Evolutionary conservation across 2,329 filamentous ascomycete species (phyloP), one percentile per base, ranked within the genome.

Genomic region (Penicillium decumbens): DNA sequence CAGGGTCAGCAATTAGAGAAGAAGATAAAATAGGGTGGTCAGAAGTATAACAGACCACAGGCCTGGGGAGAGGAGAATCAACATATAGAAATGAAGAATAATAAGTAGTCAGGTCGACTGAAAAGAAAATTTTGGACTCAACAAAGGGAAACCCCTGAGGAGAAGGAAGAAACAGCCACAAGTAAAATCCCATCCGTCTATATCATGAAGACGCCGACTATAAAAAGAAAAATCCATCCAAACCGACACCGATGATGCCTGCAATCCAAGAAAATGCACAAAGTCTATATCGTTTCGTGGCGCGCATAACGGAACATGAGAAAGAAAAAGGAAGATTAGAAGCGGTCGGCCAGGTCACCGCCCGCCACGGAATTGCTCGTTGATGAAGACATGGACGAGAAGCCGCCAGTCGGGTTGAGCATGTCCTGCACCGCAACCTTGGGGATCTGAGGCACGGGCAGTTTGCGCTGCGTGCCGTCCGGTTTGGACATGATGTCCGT

Each of bases 401-500:
- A 84, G 54, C 83, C 87, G 42, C 81, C 81, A 23, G 74, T 72
- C 1, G 82, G 78, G 54, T 85, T 85, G 51, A 95, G 75, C 48
- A 96, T 79, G 62, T 96, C 92, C 61, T 92, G 87, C 4, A 95
- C 85, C 2, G 87, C 87, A 38, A 95, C 87, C 70, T 93, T 93
- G 47, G 89, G 89, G 3, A 91, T 81, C 72, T 92, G 88, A 5
- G 90, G 90, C 13, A 95, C 88, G 0, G 92, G 92, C 15, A 97
- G 77, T 72, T 97, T 97, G 61, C 92, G 79, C 73, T 93, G 88
- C 23, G 87, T 86, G 32, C 89, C 89, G 56, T 96, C 91, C 1
- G 89, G 81, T 59, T 87, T 85, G 65, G 87, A 89, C 75, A 97
- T 93, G 65, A 97, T 97, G 68, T 97, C 92, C 51, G 85, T 88